Percentiles rank a stretch among this genome's conserved stretches.
phyloP scores from a whole-genome alignment of 169 alveolate species.

The Miamiensis avidus region DNA sequence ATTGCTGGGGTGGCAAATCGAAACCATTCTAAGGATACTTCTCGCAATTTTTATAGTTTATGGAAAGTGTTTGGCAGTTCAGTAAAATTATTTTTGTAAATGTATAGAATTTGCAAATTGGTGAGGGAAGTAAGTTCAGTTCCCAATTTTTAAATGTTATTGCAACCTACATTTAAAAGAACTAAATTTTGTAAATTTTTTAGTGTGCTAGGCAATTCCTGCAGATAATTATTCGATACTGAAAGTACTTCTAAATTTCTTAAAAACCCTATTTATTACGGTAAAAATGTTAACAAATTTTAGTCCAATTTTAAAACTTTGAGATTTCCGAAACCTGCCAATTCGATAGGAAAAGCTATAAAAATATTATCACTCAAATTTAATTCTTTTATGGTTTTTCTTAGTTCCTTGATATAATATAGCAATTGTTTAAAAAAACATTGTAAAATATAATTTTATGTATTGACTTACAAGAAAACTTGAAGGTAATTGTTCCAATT shows the following conservation, averaged over 20 bases:
- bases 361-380: conserved; percentile 14
- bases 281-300: conserved; percentile 1
- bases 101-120: conserved; percentile 11
- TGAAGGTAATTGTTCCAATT: not conserved
- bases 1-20: conserved; percentile 12
- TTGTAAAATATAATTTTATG: no score
- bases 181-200: conserved; percentile 20
- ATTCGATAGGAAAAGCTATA: conserved; percentile 11
- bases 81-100: conserved; percentile 23
- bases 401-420: not conserved
- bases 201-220: conserved; percentile 7
- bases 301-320: conserved; percentile 13
- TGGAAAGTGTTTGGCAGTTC: conserved; percentile 15
- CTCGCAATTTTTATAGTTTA: conserved; percentile 2
- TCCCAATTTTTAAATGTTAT: conserved; percentile 15
- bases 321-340: not conserved
- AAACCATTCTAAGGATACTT: conserved; percentile 42
- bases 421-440: no score
- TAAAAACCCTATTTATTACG: conserved; percentile 20
- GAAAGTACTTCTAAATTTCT: conserved; percentile 18
- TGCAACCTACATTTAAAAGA: conserved; percentile 17
- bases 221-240: conserved; percentile 4
- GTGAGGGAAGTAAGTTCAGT: conserved; percentile 9
- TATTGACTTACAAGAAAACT: not conserved
- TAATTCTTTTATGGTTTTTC: not conserved